Evolutionary conservation across 805 yeast species (phyloP), one percentile per base, ranked within the genome.

Genomic region (Schizosaccharomyces lindneri): DNA sequence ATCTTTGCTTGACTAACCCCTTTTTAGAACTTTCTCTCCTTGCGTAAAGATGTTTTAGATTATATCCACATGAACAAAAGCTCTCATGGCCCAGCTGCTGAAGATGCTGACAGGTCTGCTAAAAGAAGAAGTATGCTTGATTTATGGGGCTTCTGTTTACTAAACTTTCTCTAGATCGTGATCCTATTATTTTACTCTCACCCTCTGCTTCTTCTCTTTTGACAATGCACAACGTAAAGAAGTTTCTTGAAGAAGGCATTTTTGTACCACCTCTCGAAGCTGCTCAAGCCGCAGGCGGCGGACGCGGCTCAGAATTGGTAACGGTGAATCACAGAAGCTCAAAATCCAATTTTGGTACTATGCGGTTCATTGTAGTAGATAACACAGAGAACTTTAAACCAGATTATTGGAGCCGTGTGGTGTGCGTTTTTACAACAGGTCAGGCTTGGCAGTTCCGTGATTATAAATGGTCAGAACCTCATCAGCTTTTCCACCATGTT

Each of bases 381-480:
- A 85, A 86, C 62, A 87, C 88, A 4, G 95, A 88, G 62, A 79
- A 82, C 72, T 85, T 85, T 73, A 90, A 89, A 70, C 95, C 95
- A 3, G 97, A 93, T 70, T 87, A 93, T 73, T 93, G 99, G 99
- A 95, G 87, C 69, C 79, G 98, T 63, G 97, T 93, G 0, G 86
- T 90, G 60, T 97, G 95, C 0, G 85, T 93, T 48, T 84, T 93
- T 74, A 90, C 96, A 19, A 90, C 97, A 11, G 99, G 99, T 13
- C 98, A 93, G 73, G 77, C 83, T 62, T 93, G 99, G 99, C 99
- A 93, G 73, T 87, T 93, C 73, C 81, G 85, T 68, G 80, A 82
- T 67, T 93, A 90, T 72, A 85, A 84, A 69, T 84, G 88, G 81
- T 77, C 81, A 48, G 81, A 83, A 62, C 96, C 98, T 2, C 81